Evolutionary conservation across 1,284 basidiomycete species (phyloP).

Genomic region (Ceratobasidium sp.): DNA sequence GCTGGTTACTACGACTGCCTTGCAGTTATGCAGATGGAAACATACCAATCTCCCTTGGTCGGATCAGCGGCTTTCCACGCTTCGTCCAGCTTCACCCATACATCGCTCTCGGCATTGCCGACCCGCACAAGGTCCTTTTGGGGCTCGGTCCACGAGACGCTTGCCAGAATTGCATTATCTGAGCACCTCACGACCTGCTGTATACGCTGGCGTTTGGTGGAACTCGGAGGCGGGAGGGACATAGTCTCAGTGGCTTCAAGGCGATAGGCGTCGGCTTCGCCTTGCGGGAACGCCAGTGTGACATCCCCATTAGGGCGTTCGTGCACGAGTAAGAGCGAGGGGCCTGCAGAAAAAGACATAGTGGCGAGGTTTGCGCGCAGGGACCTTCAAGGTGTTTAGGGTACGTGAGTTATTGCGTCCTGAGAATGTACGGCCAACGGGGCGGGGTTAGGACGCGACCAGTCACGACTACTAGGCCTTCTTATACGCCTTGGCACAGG

Average conservation of each 20-base stretch:
- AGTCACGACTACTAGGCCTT: background rate
- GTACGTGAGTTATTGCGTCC: background rate
- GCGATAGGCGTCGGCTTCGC: constrained; percentile 15
- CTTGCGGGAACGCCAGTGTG: constrained; percentile 5
- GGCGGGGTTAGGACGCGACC: background rate
- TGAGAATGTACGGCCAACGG: background rate
- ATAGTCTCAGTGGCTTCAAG: background rate
- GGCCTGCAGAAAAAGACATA: constrained; percentile 14
- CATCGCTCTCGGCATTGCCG: constrained; percentile 9
- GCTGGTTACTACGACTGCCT: too few species aligned
- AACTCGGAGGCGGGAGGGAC: constrained; percentile 2
- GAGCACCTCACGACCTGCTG: constrained; percentile 30
- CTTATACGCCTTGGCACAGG: background rate
- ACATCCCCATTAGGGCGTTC: constrained; percentile 35
- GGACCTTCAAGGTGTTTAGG: background rate
- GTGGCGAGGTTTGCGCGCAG: background rate
- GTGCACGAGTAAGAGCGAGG: constrained; percentile 17
- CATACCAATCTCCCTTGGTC: constrained; percentile 30
- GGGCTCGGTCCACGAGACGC: constrained; percentile 22
- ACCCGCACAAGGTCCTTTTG: constrained; percentile 33
- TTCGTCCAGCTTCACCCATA: constrained; percentile 26
- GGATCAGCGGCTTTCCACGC: constrained; percentile 33
- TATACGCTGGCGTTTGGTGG: background rate
- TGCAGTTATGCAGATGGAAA: background rate
- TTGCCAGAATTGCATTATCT: constrained; percentile 18